A percentile compares a stretch with the other conserved stretches of the same genome.
Evolutionary conservation across 140 eudicot species (phyloP).

Genomic region (Ambrosia hybrid): DNA sequence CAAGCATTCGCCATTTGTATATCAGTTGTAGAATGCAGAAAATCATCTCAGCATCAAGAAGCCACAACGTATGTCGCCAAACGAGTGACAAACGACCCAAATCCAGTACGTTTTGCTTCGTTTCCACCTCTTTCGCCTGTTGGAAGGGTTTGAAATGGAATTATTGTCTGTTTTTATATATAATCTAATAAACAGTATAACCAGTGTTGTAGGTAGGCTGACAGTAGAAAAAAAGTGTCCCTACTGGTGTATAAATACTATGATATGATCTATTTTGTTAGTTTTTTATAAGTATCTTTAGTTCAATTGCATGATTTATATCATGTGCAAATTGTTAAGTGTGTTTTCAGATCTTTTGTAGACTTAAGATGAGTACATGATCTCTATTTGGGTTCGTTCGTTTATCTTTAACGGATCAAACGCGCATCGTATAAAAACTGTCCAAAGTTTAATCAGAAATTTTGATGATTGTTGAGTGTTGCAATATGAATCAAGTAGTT

Average conservation of each 20-base stretch:
- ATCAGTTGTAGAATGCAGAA: constrained; percentile 45
- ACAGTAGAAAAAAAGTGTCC: background rate
- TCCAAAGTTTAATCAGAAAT: too few relatives aligned
- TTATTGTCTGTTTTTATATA: constrained; percentile 4
- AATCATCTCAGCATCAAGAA: constrained; percentile 37
- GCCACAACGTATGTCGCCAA: constrained; percentile 29
- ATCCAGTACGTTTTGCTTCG: constrained; percentile 45
- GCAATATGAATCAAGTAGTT: too few relatives aligned
- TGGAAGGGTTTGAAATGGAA: constrained; percentile 48
- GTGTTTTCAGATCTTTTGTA: background rate
- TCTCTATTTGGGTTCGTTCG: background rate
- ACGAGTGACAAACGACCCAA: constrained; percentile 27
- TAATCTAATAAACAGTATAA: constrained; percentile 20
- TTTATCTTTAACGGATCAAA: background rate
- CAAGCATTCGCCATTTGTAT: constrained; percentile 55
- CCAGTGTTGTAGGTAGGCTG: constrained; percentile 15
- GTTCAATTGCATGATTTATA: background rate
- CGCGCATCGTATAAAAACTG: background rate
- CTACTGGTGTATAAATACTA: constrained; percentile 18
- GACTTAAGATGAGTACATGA: background rate
- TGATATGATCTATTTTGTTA: constrained; percentile 6
- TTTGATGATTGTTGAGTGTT: too few relatives aligned
- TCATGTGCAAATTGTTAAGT: background rate
- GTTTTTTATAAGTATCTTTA: background rate
- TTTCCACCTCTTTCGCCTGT: constrained; percentile 63